phyloP scores from a whole-genome alignment of 2,329 filamentous ascomycete genomes.

The Diaporthe nobilis region DNA sequence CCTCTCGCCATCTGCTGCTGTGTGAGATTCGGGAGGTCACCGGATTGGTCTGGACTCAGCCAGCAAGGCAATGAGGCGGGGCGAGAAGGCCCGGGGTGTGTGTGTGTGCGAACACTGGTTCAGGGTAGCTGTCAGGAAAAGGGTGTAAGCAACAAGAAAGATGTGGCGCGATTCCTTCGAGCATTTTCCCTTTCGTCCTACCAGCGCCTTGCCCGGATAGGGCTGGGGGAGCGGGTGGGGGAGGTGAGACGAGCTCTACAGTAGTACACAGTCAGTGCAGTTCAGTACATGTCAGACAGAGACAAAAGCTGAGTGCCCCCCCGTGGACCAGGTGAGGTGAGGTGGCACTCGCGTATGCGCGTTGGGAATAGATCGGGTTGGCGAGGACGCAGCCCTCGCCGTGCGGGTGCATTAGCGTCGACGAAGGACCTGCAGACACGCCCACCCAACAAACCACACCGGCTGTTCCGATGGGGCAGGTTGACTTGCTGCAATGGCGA shows the following conservation, averaged over 20 bases:
- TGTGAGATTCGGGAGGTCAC: conserved; percentile 26
- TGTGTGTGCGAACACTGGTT: conserved; percentile 24
- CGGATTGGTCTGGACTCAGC: conserved; percentile 32
- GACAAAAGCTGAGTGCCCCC: background rate
- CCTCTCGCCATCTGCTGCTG: conserved; percentile 14
- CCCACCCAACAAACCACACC: background rate
- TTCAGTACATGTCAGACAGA: background rate
- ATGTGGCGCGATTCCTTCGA: conserved; percentile 26
- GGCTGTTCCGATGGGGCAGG: conserved; percentile 10
- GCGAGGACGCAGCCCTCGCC: conserved; percentile 4
- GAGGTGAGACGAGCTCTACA: conserved; percentile 4
- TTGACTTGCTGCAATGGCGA: conserved; percentile 24
- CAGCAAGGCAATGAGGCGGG: background rate
- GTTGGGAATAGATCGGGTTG: conserved; percentile 21
- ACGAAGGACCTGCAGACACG: conserved; percentile 18
- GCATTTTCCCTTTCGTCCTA: background rate
- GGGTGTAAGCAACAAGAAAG: conserved; percentile 11
- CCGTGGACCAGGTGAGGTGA: background rate
- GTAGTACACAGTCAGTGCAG: background rate
- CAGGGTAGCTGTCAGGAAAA: background rate
- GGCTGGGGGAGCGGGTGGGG: background rate
- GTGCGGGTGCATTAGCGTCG: conserved; percentile 14
- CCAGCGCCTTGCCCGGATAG: background rate
- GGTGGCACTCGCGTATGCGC: conserved; percentile 1
- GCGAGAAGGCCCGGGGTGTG: background rate